Evolutionary conservation across 768 basidiomycete genomes (phyloP).

Genomic region (Asterophora parasitica): DNA sequence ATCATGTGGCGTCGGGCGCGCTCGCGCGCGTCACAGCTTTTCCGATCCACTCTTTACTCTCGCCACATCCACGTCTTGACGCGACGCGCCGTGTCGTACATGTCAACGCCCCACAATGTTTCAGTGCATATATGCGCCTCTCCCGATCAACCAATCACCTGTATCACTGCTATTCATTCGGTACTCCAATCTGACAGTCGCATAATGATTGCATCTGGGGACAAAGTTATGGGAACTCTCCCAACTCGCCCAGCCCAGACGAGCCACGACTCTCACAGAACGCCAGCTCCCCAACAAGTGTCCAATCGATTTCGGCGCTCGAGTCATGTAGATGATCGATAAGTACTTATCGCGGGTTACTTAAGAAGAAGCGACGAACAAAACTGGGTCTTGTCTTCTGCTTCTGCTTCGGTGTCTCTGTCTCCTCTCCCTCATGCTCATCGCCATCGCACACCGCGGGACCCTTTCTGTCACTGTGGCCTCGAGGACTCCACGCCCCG

Average conservation of each 20-base stretch:
- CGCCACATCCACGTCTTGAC: not conserved
- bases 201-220: no score
- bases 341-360: not conserved
- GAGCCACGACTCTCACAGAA: not conserved
- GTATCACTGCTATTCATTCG: no score
- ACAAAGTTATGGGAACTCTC: no score
- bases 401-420: no score
- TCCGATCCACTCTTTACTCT: no score
- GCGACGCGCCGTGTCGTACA: not conserved
- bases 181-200: no score
- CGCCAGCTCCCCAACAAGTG: not conserved
- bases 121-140: not conserved
- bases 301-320: no score
- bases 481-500: slow-evolving; percentile 10
- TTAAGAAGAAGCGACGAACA: no score
- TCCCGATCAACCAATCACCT: not conserved
- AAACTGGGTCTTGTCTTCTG: no score
- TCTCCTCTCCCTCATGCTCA: not conserved
- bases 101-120: not conserved
- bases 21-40: no score
- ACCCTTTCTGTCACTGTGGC: not conserved
- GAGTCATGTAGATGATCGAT: slow-evolving; percentile 6
- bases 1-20: not conserved
- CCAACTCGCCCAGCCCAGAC: not conserved
- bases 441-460: no score